Evolutionary conservation across 2,329 filamentous ascomycete genomes (phyloP), one percentile per base, ranked within the genome.

Genomic region (Pestalotiopsis sp.): DNA sequence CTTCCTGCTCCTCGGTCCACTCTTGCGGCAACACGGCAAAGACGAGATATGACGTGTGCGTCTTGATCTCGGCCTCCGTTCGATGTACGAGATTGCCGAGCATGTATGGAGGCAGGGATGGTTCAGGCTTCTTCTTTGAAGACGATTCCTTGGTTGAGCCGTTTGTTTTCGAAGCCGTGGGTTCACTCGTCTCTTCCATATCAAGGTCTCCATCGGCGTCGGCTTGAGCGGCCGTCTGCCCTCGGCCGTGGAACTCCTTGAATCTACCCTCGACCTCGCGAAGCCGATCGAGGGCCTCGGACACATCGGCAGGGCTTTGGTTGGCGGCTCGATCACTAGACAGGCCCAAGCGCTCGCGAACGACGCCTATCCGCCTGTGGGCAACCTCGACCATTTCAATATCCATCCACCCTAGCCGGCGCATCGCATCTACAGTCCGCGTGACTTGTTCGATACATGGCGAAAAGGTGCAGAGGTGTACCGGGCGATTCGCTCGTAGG

Each of bases 401-500:
- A 68, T 95, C 92, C 11, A 94, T 87, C 96, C 96, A 99, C 66
- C 93, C 94, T 6, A 94, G 83, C 49, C 90, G 88, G 66, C 95
- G 91, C 80, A 99, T 87, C 13, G 89, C 89, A 12, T 93, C 91
- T 66, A 97, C 91, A 0, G 96, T 98, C 68, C 91, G 89, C 66
- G 92, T 94, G 25, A 97, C 95, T 83, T 99, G 96, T 81, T 99
- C 96, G 72, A 99, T 97, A 80, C 96, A 99, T 0, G 96, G 96
- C 1, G 93, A 97, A 82, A 99, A 99, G 0, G 94, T 97, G 83
- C 96, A 99, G 67, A 99, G 87, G 76, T 96, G 87, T 1, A 91
- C 89, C 4, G 92, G 87, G 57, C 88, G 86, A n/a, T 86, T 85
- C 0, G 93, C 90, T 73, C 96, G 91, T 12, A 98, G 85, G 0